Base-by-base conservation (phyloP, 2,329 filamentous ascomycete genomes). In the Graphiopsis chlorocephala region DNA sequence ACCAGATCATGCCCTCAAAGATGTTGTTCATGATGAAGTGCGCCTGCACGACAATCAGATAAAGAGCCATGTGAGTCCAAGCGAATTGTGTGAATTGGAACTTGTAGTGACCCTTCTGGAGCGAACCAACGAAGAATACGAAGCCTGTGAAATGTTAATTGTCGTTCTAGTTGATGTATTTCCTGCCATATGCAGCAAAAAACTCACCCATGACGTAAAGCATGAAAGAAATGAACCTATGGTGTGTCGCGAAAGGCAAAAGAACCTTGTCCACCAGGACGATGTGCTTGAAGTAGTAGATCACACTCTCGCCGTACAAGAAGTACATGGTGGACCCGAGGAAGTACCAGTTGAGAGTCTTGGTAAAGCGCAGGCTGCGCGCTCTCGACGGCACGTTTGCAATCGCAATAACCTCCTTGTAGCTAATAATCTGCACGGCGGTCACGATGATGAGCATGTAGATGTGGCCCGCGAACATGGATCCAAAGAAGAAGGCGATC, bases 21-120 rank as follows among this genome's bases (percentile, higher is more conserved):
- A 99, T 90, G 79, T 99, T 99, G 85, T 99, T 99, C 92, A 99
- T 98, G 81, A 98, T 92, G 78, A 99, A 99, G 78, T 99, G 95
- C 15, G 95, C 93, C 79, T 99, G 93, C 6, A 97, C 93, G 45
- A 98, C 94, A 73, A 99, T 97, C 73, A 99, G 84, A 82, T 96
- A 98, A 23, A 99, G 86, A 5, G 96, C 95, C 93, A 99, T 98
- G 78, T 99, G 95, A 15, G 95, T 98, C 95, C 95, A 99, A 62
- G 93, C 95, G 74, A 98, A 99, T 79, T 99, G 95, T 68, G 93
- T 97, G 80, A 99, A 99, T 79, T 99, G 95, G 81, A 99, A 98
- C 78, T 90, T 92, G 83, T 98, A 97, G 80, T 98, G 91, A 48
- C 94, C 93, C 71, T 96, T 94, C 79, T 97, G 92, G 63, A 99